These are phyloP conservation scores for Penicillium manginii DNA, from an alignment of 495 filamentous ascomycete species.

Conservation along the genomic window DNA sequence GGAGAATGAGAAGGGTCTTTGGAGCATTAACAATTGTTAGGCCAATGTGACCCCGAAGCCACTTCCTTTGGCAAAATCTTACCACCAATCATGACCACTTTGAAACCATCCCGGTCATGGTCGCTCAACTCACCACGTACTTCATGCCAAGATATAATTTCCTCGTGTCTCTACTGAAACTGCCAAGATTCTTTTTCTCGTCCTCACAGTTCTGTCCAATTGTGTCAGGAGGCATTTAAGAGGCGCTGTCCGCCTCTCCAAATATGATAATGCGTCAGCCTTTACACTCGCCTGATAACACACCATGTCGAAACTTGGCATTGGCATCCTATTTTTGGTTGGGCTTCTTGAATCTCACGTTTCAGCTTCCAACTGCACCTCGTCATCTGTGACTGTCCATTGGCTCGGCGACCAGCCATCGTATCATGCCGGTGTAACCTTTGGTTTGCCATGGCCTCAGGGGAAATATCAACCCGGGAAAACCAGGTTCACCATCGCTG, in stretches of 20 bases:
- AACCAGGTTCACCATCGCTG: slow-evolving; percentile 33
- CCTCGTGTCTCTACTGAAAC: not conserved
- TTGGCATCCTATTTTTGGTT: not conserved
- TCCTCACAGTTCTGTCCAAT: not conserved
- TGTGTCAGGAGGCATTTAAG: not conserved
- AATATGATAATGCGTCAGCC: not conserved
- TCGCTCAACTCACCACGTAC: not conserved
- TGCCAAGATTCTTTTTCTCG: not conserved
- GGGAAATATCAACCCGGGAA: slow-evolving; percentile 37
- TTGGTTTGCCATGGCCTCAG: slow-evolving; percentile 47
- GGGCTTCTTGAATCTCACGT: not conserved
- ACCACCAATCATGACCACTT: not conserved
- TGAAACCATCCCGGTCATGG: not conserved
- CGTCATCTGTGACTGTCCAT: slow-evolving; percentile 22
- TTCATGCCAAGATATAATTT: not conserved
- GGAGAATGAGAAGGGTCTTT: not conserved
- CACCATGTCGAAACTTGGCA: not conserved
- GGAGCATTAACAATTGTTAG: not conserved
- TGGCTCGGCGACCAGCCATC: slow-evolving; percentile 44
- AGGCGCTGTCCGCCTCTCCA: not conserved
- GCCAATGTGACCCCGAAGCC: not conserved
- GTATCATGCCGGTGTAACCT: slow-evolving; percentile 38
- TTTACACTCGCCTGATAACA: not conserved
- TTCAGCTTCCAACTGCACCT: slow-evolving; percentile 3
- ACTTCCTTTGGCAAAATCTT: not conserved